A percentile compares a stretch with the other conserved stretches of the same genome.
Conservation (phyloP, 768 basidiomycete species). For the Lactarius hengduanensis region DNA sequence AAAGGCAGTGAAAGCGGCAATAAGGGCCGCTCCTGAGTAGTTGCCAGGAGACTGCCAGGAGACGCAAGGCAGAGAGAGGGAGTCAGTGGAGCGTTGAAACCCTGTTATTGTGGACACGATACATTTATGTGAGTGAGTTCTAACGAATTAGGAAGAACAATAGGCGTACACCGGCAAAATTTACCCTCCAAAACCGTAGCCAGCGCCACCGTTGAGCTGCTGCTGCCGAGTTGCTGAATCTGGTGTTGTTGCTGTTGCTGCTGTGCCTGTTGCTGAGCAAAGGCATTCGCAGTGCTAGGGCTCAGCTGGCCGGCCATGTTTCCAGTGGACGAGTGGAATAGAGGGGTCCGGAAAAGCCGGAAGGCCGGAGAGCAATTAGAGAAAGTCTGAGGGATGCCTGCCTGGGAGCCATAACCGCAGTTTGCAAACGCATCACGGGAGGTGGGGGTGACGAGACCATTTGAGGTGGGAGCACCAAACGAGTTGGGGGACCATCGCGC, state of each 20-base stretch:
- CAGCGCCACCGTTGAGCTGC: conserved; percentile 34
- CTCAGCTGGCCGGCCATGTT: conserved; percentile 65
- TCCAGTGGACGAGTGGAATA: conserved; percentile 57
- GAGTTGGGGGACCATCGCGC: conserved; percentile 83
- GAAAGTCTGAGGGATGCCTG: conserved; percentile 54
- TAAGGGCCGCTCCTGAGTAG: conserved; percentile 77
- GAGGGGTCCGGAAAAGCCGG: conserved; percentile 53
- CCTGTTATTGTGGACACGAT: conserved; percentile 33
- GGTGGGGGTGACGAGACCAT: conserved; percentile 43
- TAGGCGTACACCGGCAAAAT: conserved; percentile 50
- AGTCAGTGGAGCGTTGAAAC: conserved; percentile 55
- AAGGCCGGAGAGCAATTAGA: conserved; percentile 50
- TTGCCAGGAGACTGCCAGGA: conserved; percentile 63
- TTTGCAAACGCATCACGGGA: conserved; percentile 76
- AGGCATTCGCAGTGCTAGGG: conserved; percentile 57
- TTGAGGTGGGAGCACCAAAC: conserved; percentile 38
- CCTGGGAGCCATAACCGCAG: conserved; percentile 82
- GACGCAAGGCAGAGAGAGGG: conserved; percentile 68
- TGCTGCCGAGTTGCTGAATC: conserved; percentile 30
- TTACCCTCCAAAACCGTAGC: conserved; percentile 66
- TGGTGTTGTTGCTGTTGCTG: conserved; percentile 33
- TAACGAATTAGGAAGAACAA: conserved; percentile 10
- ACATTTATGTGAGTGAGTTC: background rate
- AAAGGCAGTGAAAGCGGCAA: conserved; percentile 62
- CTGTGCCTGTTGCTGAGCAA: conserved; percentile 50